Percentiles rank a stretch among this genome's conserved stretches.
Conservation (phyloP, 805 yeast species). For the Zygotorulaspora chibaensis region DNA sequence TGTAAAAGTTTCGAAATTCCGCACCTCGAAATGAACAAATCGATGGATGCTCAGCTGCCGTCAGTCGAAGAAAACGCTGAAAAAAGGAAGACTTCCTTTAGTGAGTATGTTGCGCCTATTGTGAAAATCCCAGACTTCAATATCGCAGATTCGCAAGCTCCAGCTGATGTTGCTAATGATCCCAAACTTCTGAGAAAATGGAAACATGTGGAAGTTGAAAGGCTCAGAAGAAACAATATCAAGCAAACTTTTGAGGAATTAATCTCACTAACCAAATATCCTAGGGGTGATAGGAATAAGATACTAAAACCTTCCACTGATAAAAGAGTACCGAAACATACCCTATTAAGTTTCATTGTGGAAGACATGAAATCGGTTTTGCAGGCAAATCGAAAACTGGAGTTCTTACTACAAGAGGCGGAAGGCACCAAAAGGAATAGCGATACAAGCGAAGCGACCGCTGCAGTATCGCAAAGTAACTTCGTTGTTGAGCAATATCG, state of each 20-base stretch:
- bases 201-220: constrained; percentile 35
- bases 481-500: too few relatives aligned
- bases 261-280: constrained; percentile 21
- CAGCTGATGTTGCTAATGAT: constrained; percentile 20
- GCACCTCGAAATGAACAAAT: not conserved
- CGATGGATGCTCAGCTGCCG: not conserved
- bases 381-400: constrained; percentile 29
- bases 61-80: not conserved
- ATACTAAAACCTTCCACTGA: constrained; percentile 12
- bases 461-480: not conserved
- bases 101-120: constrained; percentile 14
- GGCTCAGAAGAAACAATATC: constrained; percentile 29
- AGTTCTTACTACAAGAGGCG: constrained; percentile 8
- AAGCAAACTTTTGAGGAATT: constrained; percentile 30
- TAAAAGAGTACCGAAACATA: constrained; percentile 34
- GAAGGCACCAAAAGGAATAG: not conserved
- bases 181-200: constrained; percentile 26
- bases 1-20: not conserved
- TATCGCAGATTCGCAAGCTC: constrained; percentile 23
- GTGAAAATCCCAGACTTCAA: constrained; percentile 27
- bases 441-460: not conserved
- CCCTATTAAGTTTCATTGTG: constrained; percentile 27
- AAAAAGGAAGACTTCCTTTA: not conserved
- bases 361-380: constrained; percentile 29
- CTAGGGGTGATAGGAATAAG: constrained; percentile 13